Evolutionary conservation across 2,329 filamentous ascomycete species (phyloP).

Genomic region (Fusarium sp.): DNA sequence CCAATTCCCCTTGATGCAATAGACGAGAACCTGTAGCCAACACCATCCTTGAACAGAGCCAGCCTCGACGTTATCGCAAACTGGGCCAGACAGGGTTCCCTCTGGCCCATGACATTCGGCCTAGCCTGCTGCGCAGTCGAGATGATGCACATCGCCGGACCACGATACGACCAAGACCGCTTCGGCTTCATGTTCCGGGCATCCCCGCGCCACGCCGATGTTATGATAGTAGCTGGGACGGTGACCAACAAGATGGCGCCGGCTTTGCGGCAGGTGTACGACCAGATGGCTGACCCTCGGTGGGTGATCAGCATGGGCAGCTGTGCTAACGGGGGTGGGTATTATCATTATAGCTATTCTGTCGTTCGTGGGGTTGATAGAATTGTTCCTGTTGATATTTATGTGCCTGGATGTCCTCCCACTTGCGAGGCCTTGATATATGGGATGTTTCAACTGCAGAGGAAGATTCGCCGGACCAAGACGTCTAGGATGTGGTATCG

Average conservation of each 20-base stretch:
- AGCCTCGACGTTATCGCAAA: slow-evolving; percentile 83
- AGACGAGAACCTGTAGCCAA: not conserved
- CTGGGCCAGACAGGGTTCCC: slow-evolving; percentile 85
- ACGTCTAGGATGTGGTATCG: not conserved
- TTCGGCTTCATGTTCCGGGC: slow-evolving; percentile 92
- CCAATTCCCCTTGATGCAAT: not conserved
- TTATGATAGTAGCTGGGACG: slow-evolving; percentile 94
- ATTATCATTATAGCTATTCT: slow-evolving; percentile 88
- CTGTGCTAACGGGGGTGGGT: slow-evolving; percentile 86
- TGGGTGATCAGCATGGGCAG: slow-evolving; percentile 89
- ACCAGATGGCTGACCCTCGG: slow-evolving; percentile 93
- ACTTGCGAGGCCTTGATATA: slow-evolving; percentile 48
- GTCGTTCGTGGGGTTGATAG: slow-evolving; percentile 81
- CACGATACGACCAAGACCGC: slow-evolving; percentile 89
- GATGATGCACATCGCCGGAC: slow-evolving; percentile 93
- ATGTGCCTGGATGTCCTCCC: not conserved
- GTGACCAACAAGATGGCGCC: slow-evolving; percentile 97
- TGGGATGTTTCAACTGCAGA: slow-evolving; percentile 37
- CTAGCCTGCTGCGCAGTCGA: slow-evolving; percentile 91
- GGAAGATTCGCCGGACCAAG: slow-evolving; percentile 42
- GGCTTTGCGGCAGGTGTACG: slow-evolving; percentile 89
- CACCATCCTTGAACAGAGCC: slow-evolving; percentile 61
- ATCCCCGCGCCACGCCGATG: slow-evolving; percentile 87
- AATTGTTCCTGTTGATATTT: slow-evolving; percentile 83
- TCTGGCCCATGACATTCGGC: slow-evolving; percentile 91